Evolutionary conservation across 2,329 filamentous ascomycete genomes (phyloP), one percentile per base, ranked within the genome.

Genomic region (Ceratocystis variospora): DNA sequence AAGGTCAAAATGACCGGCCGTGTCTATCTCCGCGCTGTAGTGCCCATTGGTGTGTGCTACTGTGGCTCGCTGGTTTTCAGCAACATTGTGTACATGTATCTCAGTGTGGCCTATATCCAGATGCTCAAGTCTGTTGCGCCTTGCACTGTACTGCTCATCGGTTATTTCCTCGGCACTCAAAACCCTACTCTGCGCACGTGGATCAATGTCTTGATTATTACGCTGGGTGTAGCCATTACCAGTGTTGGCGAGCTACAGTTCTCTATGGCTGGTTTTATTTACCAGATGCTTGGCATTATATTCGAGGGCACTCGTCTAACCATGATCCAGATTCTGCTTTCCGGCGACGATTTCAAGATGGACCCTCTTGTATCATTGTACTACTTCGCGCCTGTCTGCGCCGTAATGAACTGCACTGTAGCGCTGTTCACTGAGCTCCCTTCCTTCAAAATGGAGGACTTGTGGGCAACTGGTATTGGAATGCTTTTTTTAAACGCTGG

Each of bases 301-400:
- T 93, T 92, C 73, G 90, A 95, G 78, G 89, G 90, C 57, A 81
- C 89, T 69, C 86, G 90, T 68, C 79, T 94, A 69, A 87, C 91
- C 76, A 90, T 95, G 88, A 89, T 94, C 67, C 87, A 95, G 77
- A 85, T 87, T 68, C 80, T 96, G 71, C 83, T 96, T 63, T 89
- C 85, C 73, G 86, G 82, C 44, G 82, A 87, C 63, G 88, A 90
- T 57, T 75, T 88, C 78, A 90, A 89, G 79, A 94, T 95, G 90
- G 89, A 94, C 73, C 89, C 90, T 45, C 81, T 96, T 45, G 89
- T 94, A 69, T 90, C 88, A 41, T 82, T 95, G 25, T 95, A 95
- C 81, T 95, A 95, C 79, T 95, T 90, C 73, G 90, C 90, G 0
- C 90, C 90, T 4, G 86, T 90, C 62, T 95, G 90, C 76, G 88